These are phyloP conservation scores for Plenodomus lindquistii DNA, from an alignment of 2,329 filamentous ascomycete genomes.

Conservation along the genomic window DNA sequence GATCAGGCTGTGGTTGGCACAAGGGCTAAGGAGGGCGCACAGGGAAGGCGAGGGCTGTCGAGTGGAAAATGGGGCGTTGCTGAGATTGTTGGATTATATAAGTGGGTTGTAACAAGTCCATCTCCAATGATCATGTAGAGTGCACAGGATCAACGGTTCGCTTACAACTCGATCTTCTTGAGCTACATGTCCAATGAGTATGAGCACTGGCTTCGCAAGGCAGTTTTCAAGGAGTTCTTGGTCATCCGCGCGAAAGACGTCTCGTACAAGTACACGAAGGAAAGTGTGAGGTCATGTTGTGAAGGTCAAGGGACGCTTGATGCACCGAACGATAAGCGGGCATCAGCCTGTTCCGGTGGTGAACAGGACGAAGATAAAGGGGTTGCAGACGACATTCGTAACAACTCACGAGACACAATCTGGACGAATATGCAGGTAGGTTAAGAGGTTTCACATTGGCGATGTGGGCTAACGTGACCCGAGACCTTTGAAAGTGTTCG, in stretches of 20 bases:
- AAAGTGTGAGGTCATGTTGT: conserved; percentile 5
- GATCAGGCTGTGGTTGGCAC: conserved; percentile 37
- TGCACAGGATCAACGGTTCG: too few relatives aligned
- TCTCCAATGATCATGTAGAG: too few relatives aligned
- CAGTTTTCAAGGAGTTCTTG: conserved; percentile 42
- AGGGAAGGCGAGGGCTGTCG: conserved; percentile 39
- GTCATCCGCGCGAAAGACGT: conserved; percentile 17
- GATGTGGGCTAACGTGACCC: conserved; percentile 4
- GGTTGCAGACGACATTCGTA: conserved; percentile 12
- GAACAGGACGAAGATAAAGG: conserved; percentile 3
- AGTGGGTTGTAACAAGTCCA: conserved; percentile 32
- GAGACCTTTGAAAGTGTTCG: conserved; percentile 56
- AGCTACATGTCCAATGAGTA: too few relatives aligned
- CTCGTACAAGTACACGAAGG: conserved; percentile 18
- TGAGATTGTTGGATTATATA: conserved; percentile 41
- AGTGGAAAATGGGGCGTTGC: conserved; percentile 40
- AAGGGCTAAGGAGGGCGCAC: conserved; percentile 33
- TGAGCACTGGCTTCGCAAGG: conserved; percentile 53
- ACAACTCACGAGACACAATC: conserved; percentile 31
- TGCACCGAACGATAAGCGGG: too few relatives aligned
- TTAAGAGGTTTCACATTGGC: not conserved
- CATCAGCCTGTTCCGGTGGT: not conserved
- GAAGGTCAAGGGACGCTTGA: conserved; percentile 2
- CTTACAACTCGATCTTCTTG: too few relatives aligned
- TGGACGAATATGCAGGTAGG: conserved; percentile 22